These are phyloP conservation scores for Angomonas ambiguus DNA, from an alignment of 208 protist genomes.

Conservation along the genomic window DNA sequence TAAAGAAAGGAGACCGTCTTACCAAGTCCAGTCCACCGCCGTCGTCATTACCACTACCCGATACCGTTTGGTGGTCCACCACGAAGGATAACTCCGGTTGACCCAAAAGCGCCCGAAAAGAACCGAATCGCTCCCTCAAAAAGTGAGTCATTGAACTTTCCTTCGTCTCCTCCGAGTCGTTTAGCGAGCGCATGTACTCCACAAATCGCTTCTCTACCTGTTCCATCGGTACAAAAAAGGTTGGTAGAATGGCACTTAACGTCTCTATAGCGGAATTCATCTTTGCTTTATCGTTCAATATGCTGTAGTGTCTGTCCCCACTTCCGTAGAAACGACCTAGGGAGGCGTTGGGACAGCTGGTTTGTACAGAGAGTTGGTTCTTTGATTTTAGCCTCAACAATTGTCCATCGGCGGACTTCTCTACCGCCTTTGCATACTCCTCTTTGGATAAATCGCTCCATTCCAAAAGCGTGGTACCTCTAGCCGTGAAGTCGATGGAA, in stretches of 20 bases:
- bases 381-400: neutral
- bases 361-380: neutral
- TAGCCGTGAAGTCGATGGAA: neutral
- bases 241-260: slow-evolving; percentile 4
- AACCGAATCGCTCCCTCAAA: slow-evolving; percentile 21
- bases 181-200: neutral
- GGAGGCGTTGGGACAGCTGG: neutral
- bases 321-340: neutral
- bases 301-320: neutral
- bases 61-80: slow-evolving; percentile 4
- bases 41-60: neutral
- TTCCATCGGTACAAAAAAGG: slow-evolving; percentile 3
- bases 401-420: neutral
- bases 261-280: slow-evolving; percentile 13
- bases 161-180: neutral
- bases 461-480: neutral
- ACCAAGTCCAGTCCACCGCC: neutral
- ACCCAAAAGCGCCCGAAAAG: slow-evolving; percentile 32
- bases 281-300: neutral
- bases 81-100: slow-evolving; percentile 54
- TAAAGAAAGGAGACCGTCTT: neutral
- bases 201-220: neutral
- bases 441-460: slow-evolving; percentile 5
- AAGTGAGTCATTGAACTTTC: neutral
- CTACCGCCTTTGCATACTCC: neutral